Percentiles rank a stretch among this genome's conserved stretches.
phyloP scores from a whole-genome alignment of 2,329 filamentous ascomycete species.

The Diaporthe sp. region DNA sequence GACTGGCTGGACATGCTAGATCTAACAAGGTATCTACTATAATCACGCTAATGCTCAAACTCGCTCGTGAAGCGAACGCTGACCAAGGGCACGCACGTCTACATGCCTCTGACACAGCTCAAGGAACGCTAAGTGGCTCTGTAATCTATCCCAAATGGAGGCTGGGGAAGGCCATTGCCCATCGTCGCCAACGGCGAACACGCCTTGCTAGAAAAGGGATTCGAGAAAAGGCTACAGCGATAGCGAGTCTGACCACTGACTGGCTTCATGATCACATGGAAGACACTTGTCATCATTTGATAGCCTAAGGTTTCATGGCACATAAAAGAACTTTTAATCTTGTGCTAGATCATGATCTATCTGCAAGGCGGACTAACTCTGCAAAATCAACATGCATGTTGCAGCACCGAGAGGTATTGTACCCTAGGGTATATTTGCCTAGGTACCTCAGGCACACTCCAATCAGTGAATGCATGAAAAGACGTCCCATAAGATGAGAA shows the following conservation, averaged over 20 bases:
- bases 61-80: neutral
- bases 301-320: too few species aligned
- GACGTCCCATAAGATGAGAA: rapidly evolving
- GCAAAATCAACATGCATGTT: neutral
- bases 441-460: too few species aligned
- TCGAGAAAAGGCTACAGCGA: neutral
- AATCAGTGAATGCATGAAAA: neutral
- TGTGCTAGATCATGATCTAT: too few species aligned
- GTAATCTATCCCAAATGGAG: too few species aligned
- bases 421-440: neutral
- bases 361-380: too few species aligned
- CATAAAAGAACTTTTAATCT: too few species aligned
- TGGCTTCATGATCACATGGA: neutral
- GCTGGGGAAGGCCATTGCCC: neutral
- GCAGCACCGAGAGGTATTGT: too few species aligned
- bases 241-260: neutral
- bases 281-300: neutral
- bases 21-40: neutral
- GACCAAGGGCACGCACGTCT: neutral
- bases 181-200: neutral
- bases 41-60: neutral
- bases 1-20: neutral
- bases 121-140: neutral
- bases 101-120: neutral
- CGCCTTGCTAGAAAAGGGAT: neutral